Evolutionary conservation across 192 early-diverging fungal species (phyloP).

Genomic region (Linnemannia schmuckeri): DNA sequence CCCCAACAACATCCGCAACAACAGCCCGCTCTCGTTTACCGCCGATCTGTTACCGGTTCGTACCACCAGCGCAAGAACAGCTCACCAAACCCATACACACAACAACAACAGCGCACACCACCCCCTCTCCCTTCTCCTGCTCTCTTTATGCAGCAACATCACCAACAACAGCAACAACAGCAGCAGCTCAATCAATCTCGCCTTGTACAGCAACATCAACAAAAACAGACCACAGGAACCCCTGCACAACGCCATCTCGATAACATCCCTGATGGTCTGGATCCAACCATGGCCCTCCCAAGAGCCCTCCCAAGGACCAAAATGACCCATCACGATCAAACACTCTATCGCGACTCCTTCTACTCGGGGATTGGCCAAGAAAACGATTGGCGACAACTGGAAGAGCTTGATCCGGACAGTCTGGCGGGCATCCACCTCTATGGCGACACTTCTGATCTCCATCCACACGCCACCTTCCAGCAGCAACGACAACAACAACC

Average conservation of each 20-base stretch:
- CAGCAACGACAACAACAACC: constrained; percentile 12
- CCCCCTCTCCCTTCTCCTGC: not conserved
- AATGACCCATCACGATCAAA: constrained; percentile 13
- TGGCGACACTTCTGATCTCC: constrained; percentile 34
- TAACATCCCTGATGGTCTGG: constrained; percentile 32
- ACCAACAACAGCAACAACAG: not conserved
- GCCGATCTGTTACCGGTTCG: not conserved
- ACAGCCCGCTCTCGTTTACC: not conserved
- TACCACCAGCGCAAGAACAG: not conserved
- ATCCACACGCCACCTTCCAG: not conserved
- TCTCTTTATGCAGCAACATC: constrained; percentile 1
- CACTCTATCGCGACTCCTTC: constrained; percentile 41
- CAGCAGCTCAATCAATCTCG: not conserved
- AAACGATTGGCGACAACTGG: constrained; percentile 47
- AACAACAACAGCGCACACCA: not conserved
- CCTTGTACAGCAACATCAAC: not conserved
- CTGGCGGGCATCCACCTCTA: constrained; percentile 41
- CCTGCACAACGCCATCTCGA: constrained; percentile 16
- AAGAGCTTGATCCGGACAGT: constrained; percentile 41
- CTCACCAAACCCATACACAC: not conserved
- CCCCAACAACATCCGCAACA: not conserved
- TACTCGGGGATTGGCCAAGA: constrained; percentile 52
- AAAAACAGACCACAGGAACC: not conserved
- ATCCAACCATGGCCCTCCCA: constrained; percentile 49
- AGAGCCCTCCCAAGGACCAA: constrained; percentile 35